Conservation (phyloP, 1,284 basidiomycete species). For the Moniliella sp. region DNA sequence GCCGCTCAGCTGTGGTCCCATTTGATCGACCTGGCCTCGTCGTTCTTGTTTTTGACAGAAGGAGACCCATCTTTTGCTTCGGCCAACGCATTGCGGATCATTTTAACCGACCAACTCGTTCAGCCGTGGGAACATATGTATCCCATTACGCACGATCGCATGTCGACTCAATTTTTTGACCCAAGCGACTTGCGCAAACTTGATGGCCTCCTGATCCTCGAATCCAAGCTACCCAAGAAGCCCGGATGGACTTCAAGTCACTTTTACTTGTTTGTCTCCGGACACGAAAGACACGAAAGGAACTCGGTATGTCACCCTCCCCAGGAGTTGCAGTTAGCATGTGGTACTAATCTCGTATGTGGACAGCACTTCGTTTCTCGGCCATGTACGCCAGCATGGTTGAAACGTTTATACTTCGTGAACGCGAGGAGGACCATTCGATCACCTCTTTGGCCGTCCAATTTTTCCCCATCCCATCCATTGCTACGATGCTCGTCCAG, state of each 20-base stretch:
- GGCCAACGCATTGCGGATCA: neutral
- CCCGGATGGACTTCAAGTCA: constrained; percentile 53
- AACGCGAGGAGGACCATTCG: constrained; percentile 30
- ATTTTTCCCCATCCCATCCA: constrained; percentile 30
- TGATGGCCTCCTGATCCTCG: constrained; percentile 25
- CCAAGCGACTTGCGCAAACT: constrained; percentile 14
- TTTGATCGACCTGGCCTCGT: constrained; percentile 17
- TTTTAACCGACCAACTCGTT: constrained; percentile 33
- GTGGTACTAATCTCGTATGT: too few relatives aligned
- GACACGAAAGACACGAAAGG: constrained; percentile 52
- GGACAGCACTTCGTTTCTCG: constrained; percentile 11
- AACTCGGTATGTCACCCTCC: constrained; percentile 43
- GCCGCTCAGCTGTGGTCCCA: constrained; percentile 37
- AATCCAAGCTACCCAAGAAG: constrained; percentile 27
- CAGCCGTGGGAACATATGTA: constrained; percentile 10
- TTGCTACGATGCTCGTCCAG: constrained; percentile 20
- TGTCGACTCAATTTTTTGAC: constrained; percentile 21
- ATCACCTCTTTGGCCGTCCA: constrained; percentile 29
- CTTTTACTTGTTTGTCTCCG: constrained; percentile 57
- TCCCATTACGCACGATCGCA: constrained; percentile 9
- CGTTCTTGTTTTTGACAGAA: constrained; percentile 36
- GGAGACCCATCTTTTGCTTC: constrained; percentile 17
- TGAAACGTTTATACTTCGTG: constrained; percentile 27
- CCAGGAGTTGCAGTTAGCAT: neutral
- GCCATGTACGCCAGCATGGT: constrained; percentile 22